These are phyloP conservation scores for Paraphaeosphaeria sporulosa DNA, from an alignment of 2,329 filamentous ascomycete genomes.

Conservation along the genomic window DNA sequence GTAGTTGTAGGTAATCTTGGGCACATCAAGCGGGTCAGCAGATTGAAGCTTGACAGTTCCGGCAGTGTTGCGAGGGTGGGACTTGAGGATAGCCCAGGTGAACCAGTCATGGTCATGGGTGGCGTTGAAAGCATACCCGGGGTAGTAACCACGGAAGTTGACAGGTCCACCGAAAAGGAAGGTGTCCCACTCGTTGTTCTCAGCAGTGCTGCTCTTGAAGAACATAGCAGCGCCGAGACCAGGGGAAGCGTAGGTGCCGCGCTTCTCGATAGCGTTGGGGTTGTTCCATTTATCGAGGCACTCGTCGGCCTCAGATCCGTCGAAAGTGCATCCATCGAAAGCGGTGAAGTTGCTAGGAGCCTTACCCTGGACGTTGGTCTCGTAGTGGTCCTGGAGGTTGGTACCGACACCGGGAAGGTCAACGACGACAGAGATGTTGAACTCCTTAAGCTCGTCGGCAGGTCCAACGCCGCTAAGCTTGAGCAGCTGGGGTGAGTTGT, in stretches of 20 bases:
- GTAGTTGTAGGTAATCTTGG: constrained; percentile 61
- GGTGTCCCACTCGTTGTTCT: constrained; percentile 61
- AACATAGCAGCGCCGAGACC: constrained; percentile 61
- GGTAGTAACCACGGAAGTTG: constrained; percentile 64
- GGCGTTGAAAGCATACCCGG: constrained; percentile 62
- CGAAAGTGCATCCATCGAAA: constrained; percentile 52
- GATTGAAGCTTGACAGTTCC: constrained; percentile 69
- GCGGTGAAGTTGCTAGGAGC: constrained; percentile 37
- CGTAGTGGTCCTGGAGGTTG: constrained; percentile 70
- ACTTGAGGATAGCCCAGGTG: constrained; percentile 65
- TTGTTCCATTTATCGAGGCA: constrained; percentile 56
- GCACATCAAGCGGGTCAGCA: constrained; percentile 68
- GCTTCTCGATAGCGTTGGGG: constrained; percentile 57
- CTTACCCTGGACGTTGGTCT: constrained; percentile 27
- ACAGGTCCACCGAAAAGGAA: constrained; percentile 64
- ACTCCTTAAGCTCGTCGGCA: constrained; percentile 56
- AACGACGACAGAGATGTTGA: constrained; percentile 60
- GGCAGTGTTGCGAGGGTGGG: constrained; percentile 67
- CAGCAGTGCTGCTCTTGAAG: constrained; percentile 51
- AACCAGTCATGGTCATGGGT: constrained; percentile 57
- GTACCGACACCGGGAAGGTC: constrained; percentile 67
- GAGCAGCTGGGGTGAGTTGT: constrained; percentile 68
- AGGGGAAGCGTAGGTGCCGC: constrained; percentile 61
- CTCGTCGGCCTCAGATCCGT: constrained; percentile 55
- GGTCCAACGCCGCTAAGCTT: constrained; percentile 69